Conservation (phyloP, 2,329 filamentous ascomycete genomes). For the Aspergillus glaucus region DNA sequence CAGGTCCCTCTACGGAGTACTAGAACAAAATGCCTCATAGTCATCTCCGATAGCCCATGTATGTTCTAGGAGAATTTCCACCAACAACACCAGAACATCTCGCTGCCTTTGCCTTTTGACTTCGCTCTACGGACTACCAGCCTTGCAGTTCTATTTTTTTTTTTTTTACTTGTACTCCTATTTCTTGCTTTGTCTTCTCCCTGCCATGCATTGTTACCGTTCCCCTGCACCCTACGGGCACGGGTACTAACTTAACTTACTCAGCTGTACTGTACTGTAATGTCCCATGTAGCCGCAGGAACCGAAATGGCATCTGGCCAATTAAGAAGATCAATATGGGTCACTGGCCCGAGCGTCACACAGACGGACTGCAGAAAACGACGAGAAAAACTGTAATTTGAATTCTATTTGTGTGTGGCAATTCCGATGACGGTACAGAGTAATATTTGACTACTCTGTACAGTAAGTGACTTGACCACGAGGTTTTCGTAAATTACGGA, state of each 20-base stretch:
- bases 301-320: slow-evolving; percentile 14
- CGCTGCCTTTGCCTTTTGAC: slow-evolving; percentile 3
- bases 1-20: too few species aligned
- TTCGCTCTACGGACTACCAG: slow-evolving; percentile 4
- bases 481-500: too few species aligned
- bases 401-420: slow-evolving; percentile 5
- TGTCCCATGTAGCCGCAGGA: slow-evolving; percentile 18
- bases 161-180: not conserved
- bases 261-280: not conserved
- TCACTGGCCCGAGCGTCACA: slow-evolving; percentile 17
- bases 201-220: slow-evolving; percentile 1
- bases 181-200: slow-evolving; percentile 2
- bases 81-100: not conserved
- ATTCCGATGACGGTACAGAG: not conserved
- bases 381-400: slow-evolving; percentile 3
- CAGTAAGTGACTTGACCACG: slow-evolving; percentile 1
- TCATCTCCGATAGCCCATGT: slow-evolving; percentile 1
- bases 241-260: slow-evolving; percentile 1
- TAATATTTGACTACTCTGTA: slow-evolving; percentile 9
- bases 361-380: not conserved
- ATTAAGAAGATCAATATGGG: slow-evolving; percentile 11
- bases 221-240: not conserved
- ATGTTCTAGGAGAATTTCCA: not conserved
- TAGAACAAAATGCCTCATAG: slow-evolving; percentile 20
- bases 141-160: slow-evolving; percentile 1